These are phyloP conservation scores for Haplosporangium sp. DNA, from an alignment of 371 early-diverging fungal species.

Conservation along the genomic window DNA sequence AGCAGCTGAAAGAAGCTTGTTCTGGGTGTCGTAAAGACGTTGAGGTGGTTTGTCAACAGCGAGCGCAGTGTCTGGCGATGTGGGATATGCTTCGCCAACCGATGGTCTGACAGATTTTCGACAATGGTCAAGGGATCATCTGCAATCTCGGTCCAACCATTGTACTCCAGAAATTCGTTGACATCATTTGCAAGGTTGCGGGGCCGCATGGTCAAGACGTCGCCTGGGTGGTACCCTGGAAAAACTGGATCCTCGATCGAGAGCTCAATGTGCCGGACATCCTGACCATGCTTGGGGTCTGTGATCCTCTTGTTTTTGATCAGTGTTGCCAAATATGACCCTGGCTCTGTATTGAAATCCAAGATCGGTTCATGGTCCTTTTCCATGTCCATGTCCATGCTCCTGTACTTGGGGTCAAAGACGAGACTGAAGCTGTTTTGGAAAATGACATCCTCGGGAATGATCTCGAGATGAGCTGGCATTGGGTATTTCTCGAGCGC, in stretches of 20 bases:
- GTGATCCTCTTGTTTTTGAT: slow-evolving; percentile 77
- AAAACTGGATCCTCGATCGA: slow-evolving; percentile 31
- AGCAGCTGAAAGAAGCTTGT: slow-evolving; percentile 92
- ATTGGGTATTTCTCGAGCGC: slow-evolving; percentile 72
- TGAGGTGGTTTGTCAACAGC: slow-evolving; percentile 77
- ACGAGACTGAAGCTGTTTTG: slow-evolving; percentile 44
- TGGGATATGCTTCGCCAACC: slow-evolving; percentile 61
- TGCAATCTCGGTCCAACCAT: slow-evolving; percentile 79
- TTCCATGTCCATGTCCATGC: slow-evolving; percentile 8
- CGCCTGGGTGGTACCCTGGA: slow-evolving; percentile 81
- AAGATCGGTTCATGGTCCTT: slow-evolving; percentile 57
- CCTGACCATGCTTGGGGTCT: slow-evolving; percentile 86
- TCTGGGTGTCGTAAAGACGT: slow-evolving; percentile 86
- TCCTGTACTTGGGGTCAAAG: slow-evolving; percentile 24
- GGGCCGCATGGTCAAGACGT: slow-evolving; percentile 83
- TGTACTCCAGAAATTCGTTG: slow-evolving; percentile 70
- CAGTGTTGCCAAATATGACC: slow-evolving; percentile 55
- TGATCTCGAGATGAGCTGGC: slow-evolving; percentile 59
- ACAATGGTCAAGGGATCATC: slow-evolving; percentile 70
- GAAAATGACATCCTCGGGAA: slow-evolving; percentile 68
- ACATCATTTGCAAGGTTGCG: slow-evolving; percentile 78
- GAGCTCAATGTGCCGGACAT: slow-evolving; percentile 80
- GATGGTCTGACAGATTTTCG: slow-evolving; percentile 58
- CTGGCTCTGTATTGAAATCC: slow-evolving; percentile 31
- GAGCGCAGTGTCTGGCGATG: slow-evolving; percentile 72